These are phyloP conservation scores for Aspergillus awamori DNA, from an alignment of 2,329 filamentous ascomycete species.

Conservation along the genomic window DNA sequence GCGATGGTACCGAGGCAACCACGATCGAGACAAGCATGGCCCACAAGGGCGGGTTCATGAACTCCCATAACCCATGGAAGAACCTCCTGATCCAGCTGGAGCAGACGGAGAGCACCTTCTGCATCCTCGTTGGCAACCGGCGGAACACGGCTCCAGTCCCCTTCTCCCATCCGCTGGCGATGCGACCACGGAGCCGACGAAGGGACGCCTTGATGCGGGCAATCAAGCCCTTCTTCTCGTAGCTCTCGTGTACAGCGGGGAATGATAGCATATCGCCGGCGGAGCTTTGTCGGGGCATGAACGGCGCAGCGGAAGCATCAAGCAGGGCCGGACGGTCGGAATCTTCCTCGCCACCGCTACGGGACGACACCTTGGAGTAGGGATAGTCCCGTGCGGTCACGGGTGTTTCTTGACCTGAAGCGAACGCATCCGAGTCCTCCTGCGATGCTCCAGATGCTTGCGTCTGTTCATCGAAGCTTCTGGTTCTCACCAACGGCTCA, in stretches of 20 bases:
- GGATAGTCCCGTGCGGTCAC: constrained; percentile 38
- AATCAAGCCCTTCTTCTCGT: constrained; percentile 32
- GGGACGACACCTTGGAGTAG: constrained; percentile 37
- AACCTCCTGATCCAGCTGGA: constrained; percentile 54
- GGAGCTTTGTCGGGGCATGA: constrained; percentile 44
- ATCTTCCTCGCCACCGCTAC: constrained; percentile 25
- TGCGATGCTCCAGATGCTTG: constrained; percentile 16
- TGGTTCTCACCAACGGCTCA: constrained; percentile 39
- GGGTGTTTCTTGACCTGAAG: constrained; percentile 46
- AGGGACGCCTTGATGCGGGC: constrained; percentile 32
- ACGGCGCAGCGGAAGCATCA: constrained; percentile 38
- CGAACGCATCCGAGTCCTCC: constrained; percentile 29
- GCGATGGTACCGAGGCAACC: constrained; percentile 79
- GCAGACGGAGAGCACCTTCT: constrained; percentile 52
- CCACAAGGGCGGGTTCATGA: constrained; percentile 98
- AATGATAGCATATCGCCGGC: constrained; percentile 65
- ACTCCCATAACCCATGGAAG: constrained; percentile 74
- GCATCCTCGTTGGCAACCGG: constrained; percentile 56
- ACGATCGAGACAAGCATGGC: constrained; percentile 92
- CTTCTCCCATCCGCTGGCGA: constrained; percentile 25
- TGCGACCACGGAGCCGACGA: constrained; percentile 21
- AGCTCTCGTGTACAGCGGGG: constrained; percentile 35
- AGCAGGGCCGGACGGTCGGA: constrained; percentile 29
- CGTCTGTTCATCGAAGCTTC: constrained; percentile 33
- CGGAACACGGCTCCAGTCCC: constrained; percentile 44